These are phyloP conservation scores for Eucalyptus erythrocorys DNA, from an alignment of 345 rosid genomes.

Conservation along the genomic window DNA sequence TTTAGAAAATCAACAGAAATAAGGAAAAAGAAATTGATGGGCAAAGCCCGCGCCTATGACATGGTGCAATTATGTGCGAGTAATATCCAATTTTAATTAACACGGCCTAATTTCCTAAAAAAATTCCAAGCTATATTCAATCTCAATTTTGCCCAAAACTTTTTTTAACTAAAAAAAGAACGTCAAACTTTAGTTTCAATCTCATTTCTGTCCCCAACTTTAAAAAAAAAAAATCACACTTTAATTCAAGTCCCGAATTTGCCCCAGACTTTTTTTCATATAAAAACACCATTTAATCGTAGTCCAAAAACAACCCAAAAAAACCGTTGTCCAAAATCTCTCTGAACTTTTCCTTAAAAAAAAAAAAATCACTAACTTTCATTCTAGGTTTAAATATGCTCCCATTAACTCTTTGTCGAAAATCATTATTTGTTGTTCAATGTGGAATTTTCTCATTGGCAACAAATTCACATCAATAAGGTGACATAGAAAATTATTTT, in stretches of 20 bases:
- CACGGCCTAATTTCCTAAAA: neutral
- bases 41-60: neutral
- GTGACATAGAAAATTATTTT: neutral
- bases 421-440: neutral
- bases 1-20: neutral
- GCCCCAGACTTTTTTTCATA: rapidly evolving
- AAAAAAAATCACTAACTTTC: neutral
- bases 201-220: rapidly evolving
- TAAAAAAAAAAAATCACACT: neutral
- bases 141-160: neutral
- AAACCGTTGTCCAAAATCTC: too few relatives aligned
- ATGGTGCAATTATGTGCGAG: neutral
- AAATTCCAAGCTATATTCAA: neutral
- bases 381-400: neutral
- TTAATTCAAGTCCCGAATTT: neutral
- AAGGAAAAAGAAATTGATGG: neutral
- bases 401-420: neutral
- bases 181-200: neutral
- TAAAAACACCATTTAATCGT: too few relatives aligned
- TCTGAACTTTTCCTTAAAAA: rapidly evolving
- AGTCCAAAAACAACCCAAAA: rapidly evolving
- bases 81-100: neutral
- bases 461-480: neutral
- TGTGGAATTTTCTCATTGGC: neutral
- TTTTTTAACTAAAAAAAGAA: neutral